A percentile compares a stretch with the other conserved stretches of the same genome.
Conservation (phyloP, 805 yeast genomes). For the Saturnispora halmiae region DNA sequence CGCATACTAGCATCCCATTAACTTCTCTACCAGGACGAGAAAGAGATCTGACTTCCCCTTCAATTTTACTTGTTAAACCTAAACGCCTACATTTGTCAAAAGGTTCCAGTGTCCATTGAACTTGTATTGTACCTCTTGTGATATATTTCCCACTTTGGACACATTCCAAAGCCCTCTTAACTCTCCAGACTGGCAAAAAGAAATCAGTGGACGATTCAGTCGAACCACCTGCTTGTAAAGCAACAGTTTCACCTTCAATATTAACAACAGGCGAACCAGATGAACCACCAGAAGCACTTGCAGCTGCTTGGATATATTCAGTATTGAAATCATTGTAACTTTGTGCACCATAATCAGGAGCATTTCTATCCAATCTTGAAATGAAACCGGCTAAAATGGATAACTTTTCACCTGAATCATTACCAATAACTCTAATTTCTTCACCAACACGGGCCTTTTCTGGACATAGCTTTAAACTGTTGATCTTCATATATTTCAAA, state of each 20-base stretch:
- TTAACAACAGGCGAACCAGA: constrained; percentile 96
- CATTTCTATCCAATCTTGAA: constrained; percentile 79
- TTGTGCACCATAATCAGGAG: constrained; percentile 85
- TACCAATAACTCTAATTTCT: constrained; percentile 91
- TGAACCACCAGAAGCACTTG: constrained; percentile 92
- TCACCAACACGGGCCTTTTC: constrained; percentile 85
- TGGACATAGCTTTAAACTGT: constrained; percentile 61
- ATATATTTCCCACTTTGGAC: constrained; percentile 50
- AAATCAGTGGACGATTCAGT: constrained; percentile 89
- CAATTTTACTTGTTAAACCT: constrained; percentile 71
- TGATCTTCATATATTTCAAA: constrained; percentile 66
- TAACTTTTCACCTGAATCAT: constrained; percentile 91
- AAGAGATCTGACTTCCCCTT: constrained; percentile 47
- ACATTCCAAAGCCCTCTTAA: constrained; percentile 70
- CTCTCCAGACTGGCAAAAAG: constrained; percentile 79
- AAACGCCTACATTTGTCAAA: constrained; percentile 84
- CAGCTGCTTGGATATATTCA: constrained; percentile 92
- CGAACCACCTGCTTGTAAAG: constrained; percentile 90
- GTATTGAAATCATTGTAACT: constrained; percentile 91
- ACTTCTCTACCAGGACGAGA: constrained; percentile 51
- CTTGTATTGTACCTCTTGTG: constrained; percentile 87
- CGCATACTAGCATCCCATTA: constrained; percentile 78
- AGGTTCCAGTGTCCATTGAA: constrained; percentile 80
- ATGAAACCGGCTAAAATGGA: constrained; percentile 84
- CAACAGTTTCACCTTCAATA: constrained; percentile 78